These are phyloP conservation scores for Pachysandra terminalis DNA, from an alignment of 164 flowering plant species.

Conservation along the genomic window DNA sequence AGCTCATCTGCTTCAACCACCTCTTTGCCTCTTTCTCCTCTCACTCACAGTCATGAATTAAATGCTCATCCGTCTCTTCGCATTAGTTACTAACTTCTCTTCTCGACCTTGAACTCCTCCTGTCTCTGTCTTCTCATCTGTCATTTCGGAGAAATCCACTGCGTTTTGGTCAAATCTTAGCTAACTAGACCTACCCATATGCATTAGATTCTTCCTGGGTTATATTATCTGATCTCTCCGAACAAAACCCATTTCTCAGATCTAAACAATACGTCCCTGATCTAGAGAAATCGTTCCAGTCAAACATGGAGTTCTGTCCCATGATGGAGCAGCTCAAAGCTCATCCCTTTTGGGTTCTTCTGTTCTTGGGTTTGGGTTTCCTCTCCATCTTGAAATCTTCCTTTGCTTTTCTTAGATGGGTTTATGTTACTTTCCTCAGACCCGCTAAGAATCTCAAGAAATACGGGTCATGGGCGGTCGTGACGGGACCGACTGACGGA, in stretches of 20 bases:
- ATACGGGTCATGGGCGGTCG: slow-evolving; percentile 93
- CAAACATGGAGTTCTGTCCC: background rate
- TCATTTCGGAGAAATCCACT: background rate
- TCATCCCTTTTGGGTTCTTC: slow-evolving; percentile 35
- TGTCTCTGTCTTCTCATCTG: background rate
- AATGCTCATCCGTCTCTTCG: background rate
- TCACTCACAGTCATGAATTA: background rate
- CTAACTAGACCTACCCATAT: background rate
- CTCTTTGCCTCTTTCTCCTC: background rate
- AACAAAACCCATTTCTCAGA: too few species aligned
- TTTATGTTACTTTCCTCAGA: slow-evolving; percentile 67
- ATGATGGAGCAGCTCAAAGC: slow-evolving; percentile 12
- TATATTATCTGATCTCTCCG: background rate
- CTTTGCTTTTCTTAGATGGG: slow-evolving; percentile 44
- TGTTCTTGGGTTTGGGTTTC: slow-evolving; percentile 44
- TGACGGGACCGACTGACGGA: slow-evolving; percentile 93
- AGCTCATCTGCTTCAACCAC: background rate
- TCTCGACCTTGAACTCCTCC: background rate
- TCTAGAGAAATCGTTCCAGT: too few species aligned
- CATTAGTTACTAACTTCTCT: background rate
- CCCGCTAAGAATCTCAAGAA: slow-evolving; percentile 71
- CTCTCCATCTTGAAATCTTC: slow-evolving; percentile 26
- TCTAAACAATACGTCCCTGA: background rate
- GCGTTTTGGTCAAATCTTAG: background rate
- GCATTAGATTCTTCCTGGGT: background rate